Percentiles rank a stretch among this genome's conserved stretches.
Conservation (phyloP, 2,329 filamentous ascomycete species). For the Bisporella sp. region DNA sequence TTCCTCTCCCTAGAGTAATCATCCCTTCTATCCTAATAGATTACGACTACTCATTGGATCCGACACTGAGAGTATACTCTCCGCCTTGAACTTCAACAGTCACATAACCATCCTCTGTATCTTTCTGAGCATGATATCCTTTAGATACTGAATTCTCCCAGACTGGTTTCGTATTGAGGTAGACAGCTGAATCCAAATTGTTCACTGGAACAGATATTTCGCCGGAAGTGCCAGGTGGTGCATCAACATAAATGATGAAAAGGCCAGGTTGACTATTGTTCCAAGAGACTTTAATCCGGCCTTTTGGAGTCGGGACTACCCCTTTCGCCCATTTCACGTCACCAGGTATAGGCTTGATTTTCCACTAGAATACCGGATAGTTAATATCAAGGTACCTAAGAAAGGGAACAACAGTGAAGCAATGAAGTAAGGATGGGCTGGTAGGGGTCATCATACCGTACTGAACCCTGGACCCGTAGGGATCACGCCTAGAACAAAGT, state of each 20-base stretch:
- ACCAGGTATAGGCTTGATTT: not conserved
- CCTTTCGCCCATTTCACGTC: not conserved
- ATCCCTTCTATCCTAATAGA: too few species aligned
- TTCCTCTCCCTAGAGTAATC: too few species aligned
- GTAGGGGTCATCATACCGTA: not conserved
- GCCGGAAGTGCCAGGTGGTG: not conserved
- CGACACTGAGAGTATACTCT: not conserved
- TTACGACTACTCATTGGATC: not conserved
- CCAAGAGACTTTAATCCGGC: not conserved
- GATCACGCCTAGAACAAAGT: constrained; percentile 39
- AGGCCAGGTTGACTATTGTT: not conserved
- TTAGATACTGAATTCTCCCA: not conserved
- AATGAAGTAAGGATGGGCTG: too few species aligned
- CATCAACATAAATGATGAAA: not conserved
- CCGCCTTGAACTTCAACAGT: not conserved
- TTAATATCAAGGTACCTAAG: too few species aligned
- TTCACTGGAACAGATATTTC: not conserved
- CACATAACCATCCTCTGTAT: not conserved
- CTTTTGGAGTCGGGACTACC: not conserved
- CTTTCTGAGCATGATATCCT: not conserved
- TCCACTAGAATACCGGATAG: not conserved
- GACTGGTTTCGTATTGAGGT: not conserved
- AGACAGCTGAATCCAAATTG: not conserved
- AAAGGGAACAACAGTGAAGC: too few species aligned
- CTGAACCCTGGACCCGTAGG: constrained; percentile 38